phyloP scores from a whole-genome alignment of 2,329 filamentous ascomycete genomes.

The Hypoxylon sp. region DNA sequence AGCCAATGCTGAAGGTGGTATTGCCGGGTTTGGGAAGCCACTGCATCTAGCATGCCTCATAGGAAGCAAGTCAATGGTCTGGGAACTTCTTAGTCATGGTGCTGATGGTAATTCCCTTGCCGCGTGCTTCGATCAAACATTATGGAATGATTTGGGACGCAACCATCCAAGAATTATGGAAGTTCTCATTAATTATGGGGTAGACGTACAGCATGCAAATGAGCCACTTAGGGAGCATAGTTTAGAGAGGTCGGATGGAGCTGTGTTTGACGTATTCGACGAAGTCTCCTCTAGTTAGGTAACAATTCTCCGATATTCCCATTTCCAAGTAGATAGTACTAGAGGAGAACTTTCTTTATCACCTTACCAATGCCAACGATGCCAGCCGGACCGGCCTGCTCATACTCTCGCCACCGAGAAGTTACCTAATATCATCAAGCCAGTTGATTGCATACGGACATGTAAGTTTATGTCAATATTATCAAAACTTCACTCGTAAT shows the following conservation, averaged over 20 bases:
- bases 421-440: background rate
- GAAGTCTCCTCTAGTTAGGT: background rate
- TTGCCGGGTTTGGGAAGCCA: background rate
- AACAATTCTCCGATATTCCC: background rate
- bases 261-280: background rate
- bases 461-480: slow-evolving; percentile 13
- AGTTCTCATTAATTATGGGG: background rate
- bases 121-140: background rate
- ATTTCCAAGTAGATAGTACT: background rate
- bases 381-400: background rate
- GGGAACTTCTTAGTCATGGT: background rate
- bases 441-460: too few species aligned
- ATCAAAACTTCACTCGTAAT: slow-evolving; percentile 3
- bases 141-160: background rate
- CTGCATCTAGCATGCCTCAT: background rate
- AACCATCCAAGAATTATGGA: background rate
- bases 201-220: background rate
- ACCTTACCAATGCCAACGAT: background rate
- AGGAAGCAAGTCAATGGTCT: background rate
- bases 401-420: background rate
- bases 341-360: background rate
- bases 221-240: background rate
- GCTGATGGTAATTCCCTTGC: background rate
- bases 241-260: background rate
- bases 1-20: background rate